Percentiles rank a stretch among this genome's conserved stretches.
Evolutionary conservation across 352 stramenopile species (phyloP).

Genomic region (Saprolegnia diclina): DNA sequence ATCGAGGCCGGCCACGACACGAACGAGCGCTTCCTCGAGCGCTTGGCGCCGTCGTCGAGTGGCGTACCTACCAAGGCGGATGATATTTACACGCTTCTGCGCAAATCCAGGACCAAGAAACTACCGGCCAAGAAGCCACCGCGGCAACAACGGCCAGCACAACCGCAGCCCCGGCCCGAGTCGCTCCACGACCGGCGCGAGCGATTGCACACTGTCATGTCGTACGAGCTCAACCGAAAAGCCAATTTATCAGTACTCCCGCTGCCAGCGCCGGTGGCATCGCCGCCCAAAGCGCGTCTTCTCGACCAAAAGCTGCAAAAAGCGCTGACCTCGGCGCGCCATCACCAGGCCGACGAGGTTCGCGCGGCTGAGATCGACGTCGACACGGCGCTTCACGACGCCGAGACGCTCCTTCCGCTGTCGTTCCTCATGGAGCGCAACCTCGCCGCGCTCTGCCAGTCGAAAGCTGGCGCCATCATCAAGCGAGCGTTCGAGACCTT

Average conservation of each 20-base stretch:
- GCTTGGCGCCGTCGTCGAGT: background rate
- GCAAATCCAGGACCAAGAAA: background rate
- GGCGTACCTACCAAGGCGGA: background rate
- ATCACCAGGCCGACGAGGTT: background rate
- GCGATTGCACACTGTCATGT: background rate
- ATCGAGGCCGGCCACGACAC: slow-evolving; percentile 20
- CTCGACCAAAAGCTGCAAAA: background rate
- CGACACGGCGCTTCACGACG: background rate
- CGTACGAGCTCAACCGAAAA: background rate
- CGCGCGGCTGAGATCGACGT: slow-evolving; percentile 1
- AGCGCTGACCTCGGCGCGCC: background rate
- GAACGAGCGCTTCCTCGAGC: slow-evolving; percentile 3
- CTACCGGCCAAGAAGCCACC: background rate
- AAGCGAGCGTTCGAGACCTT: slow-evolving; percentile 16
- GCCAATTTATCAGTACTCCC: background rate
- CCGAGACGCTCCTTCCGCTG: slow-evolving; percentile 17
- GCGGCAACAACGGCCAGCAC: background rate
- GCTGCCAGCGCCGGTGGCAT: background rate
- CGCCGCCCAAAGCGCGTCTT: background rate
- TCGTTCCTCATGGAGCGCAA: slow-evolving; percentile 25
- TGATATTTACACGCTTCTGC: slow-evolving; percentile 16
- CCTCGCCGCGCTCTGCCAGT: slow-evolving; percentile 19
- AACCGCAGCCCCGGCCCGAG: background rate
- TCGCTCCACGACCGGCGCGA: background rate
- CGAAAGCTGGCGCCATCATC: slow-evolving; percentile 25